Conservation (phyloP, 2,329 filamentous ascomycete species). For the Nannizziopsis arthrosporioides region DNA sequence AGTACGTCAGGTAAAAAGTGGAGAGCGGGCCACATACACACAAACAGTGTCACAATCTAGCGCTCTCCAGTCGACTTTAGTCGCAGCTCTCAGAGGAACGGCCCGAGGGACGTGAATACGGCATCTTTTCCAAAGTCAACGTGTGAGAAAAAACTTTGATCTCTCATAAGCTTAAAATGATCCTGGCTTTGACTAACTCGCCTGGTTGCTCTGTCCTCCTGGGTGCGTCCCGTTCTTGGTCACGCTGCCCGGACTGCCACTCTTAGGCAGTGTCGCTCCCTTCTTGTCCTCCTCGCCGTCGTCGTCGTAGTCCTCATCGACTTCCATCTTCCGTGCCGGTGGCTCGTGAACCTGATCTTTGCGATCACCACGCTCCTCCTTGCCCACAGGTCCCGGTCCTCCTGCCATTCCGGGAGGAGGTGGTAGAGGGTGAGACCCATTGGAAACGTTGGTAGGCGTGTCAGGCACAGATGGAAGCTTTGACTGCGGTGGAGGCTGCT, state of each 20-base stretch:
- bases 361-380: slow-evolving; percentile 42
- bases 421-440: slow-evolving; percentile 35
- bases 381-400: slow-evolving; percentile 21
- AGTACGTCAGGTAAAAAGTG: no score
- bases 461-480: slow-evolving; percentile 49
- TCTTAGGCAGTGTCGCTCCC: slow-evolving; percentile 23
- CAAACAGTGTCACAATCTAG: no score
- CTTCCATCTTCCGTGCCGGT: slow-evolving; percentile 87
- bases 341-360: slow-evolving; percentile 53
- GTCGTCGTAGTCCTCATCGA: slow-evolving; percentile 96
- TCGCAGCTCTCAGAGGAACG: no score
- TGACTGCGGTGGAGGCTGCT: slow-evolving; percentile 39
- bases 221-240: slow-evolving; percentile 3
- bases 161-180: no score
- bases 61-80: no score
- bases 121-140: no score
- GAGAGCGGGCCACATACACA: no score
- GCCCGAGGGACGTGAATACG: no score
- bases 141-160: neutral
- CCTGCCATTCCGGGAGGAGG: slow-evolving; percentile 28
- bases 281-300: slow-evolving; percentile 72
- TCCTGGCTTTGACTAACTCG: slow-evolving; percentile 7
- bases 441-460: slow-evolving; percentile 17
- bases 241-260: slow-evolving; percentile 19
- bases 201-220: slow-evolving; percentile 9